Base-by-base conservation (phyloP, 2,329 filamentous ascomycete genomes). In the Teratosphaeria nubilosa region DNA sequence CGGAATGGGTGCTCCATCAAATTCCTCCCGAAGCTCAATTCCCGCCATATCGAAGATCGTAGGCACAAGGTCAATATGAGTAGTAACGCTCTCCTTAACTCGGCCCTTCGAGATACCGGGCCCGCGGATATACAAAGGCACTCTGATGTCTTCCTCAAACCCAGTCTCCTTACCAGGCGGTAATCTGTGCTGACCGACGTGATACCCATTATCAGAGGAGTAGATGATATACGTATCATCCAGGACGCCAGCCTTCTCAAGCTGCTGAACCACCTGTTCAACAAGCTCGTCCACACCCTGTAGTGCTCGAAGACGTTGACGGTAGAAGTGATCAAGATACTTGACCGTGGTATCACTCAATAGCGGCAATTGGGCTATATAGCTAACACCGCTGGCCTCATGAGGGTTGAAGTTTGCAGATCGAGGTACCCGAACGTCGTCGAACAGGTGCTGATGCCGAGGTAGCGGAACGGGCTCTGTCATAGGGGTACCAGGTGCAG, bases 361-460 rank as follows among this genome's bases (percentile, higher is more conserved):
- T 51, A 73, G 68, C 1, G 74, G 72, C 0, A 81, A 69, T 11
- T 68, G 63, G 11, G 64, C 68, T 37, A 81, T 68, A 78, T 78
- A 82, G 57, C 73, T 76, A 1, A 74, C 77, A 5, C 78, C 76
- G 45, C 72, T 75, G 9, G 74, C 69, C 67, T 74, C 7, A 16
- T 62, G 56, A 7, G 86, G 85, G 63, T 90, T 90, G 71, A 90
- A 90, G 67, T 84, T 82, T 0, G 76, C 72, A 0, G 79, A 84
- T 4, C 86, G 76, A 0, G 86, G 86, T 0, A 88, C 79, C 31
- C 76, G 79, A 0, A 76, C 79, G 27, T 82, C 78, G 1, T 77
- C 69, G 68, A 90, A 90, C 0, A 88, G 76, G 67, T 86, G 71
- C 48, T 78, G 74, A 62, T 90, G 86, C 51, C 85, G 52, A 14